Evolutionary conservation across 306 rosid species (phyloP), one percentile per base, ranked within the genome.

Genomic region (Castanospermum australe): DNA sequence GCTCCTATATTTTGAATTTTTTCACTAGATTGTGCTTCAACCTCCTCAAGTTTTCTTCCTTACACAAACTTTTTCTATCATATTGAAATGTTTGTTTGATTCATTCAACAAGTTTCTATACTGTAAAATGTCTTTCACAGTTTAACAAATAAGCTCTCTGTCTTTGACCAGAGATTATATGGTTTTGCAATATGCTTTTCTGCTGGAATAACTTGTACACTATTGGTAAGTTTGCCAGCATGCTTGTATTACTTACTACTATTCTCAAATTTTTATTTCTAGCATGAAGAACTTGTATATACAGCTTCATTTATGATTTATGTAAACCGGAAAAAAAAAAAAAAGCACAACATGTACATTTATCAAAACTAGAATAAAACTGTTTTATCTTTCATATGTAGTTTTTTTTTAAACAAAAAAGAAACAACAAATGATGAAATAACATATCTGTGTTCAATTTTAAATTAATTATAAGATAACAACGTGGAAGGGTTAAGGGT

Each of bases 111-210:
- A 20, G 50, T 60, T 83, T 81, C 36, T 59, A 17, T 56, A 48
- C 7, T 36, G 21, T 48, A 45, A 39, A 66, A 21, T 71, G 42
- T 41, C 41, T 39, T 65, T 79, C 30, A 55, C 48, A 80, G 54
- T 62, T 69, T 73, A 66, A 73, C 79, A 84, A 55, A 86, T 69
- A 8, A 64, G 61, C 81, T 67, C n/a, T 85, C 66, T 73, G 17
- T 66, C 38, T 79, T 33, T 83, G 59, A 70, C 36, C 83, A 94
- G 98, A 85, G 98, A 81, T 62, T 94, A 28, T 90, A 94, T 44
- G 98, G 98, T 73, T 94, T 94, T 66, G 90, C 93, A 69, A 91
- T 92, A 67, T 94, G 98, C 91, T 91, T 94, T 79, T 70, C 85
- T 76, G 86, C 97, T 76, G 98, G 98, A 38, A 67, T 92, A 76